Evolutionary conservation across 2,329 filamentous ascomycete genomes (phyloP), one percentile per base, ranked within the genome.

Genomic region (Aspergillus proliferans): DNA sequence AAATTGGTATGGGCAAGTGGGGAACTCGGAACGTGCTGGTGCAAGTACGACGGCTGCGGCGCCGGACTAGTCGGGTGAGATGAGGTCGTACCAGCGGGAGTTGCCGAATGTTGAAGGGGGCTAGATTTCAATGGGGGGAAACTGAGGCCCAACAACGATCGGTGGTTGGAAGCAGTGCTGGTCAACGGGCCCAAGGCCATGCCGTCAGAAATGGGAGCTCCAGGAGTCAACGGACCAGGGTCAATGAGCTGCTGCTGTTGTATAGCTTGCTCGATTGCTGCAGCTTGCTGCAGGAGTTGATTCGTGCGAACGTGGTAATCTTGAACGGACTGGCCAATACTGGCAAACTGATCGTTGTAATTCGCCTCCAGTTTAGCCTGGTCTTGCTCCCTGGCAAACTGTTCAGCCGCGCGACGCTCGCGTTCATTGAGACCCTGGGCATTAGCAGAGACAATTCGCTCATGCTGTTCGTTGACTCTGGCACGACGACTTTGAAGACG

Each of bases 401-500:
- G 72, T 51, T 76, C 73, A 2, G 72, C 73, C 30, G 73, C 70
- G 43, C 71, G 72, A 28, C 73, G 70, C 54, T 76, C 78, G 59
- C 78, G 75, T 55, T 78, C 78, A 46, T 78, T 77, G 46, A 79
- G 71, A 6, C 76, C 77, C 56, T 81, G 76, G n/a, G 70, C 72
- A 57, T 82, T 83, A 61, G 79, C 79, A 38, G 76, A 74, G 34
- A 76, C 71, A 48, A 84, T 77, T 47, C 78, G 75, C 49, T 83
- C 79, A 58, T 82, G 76, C 65, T 85, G 81, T 58, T 83, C 80
- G 45, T 78, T 78, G 47, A 84, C 74, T 58, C 81, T 79, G 34
- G 73, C 72, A 49, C 76, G 77, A 45, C 82, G 79, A 49, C 76
- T 69, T 49, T 76, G 74, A 33, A 85, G 76, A 57, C 81, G 80